Evolutionary conservation across 768 basidiomycete species (phyloP), one percentile per base, ranked within the genome.

Genomic region (Lactifluus pinguis): DNA sequence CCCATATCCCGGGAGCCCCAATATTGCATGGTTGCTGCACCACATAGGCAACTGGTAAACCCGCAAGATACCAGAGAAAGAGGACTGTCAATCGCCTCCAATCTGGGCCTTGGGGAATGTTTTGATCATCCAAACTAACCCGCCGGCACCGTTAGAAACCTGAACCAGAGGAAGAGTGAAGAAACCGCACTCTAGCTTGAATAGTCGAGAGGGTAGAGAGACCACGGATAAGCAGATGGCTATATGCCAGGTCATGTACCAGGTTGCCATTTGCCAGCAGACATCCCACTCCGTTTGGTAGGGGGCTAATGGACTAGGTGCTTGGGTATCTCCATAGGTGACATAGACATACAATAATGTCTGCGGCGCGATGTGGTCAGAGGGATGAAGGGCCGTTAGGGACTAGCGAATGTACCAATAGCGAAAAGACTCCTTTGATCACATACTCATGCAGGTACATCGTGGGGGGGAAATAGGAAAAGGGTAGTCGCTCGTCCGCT

Each of bases 201-300:
- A 62, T 0, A 62, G 48, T 8, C 21, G 52, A n/a, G 61, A 62
- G 1, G 61, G 61, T 39, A 62, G 61, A 3, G 56, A 44, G 1
- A 62, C 51, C 2, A 62, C 52, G 6, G 61, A 62, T 3, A 62
- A 6, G 21, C 61, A 62, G 2, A 62, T 62, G 0, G 39, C 61
- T 0, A 32, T 25, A 10, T 61, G 62, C 62, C 62, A 63, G 11
- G 36, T 55, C 6, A 63, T 61, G 49, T 60, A 60, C 62, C 62
- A 63, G 2, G 49, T 55, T 7, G 59, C 62, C 10, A 63, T 17
- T 7, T 49, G 59, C 59, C 59, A 61, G 4, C 62, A 63, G 4
- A 61, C 1, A 15, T 63, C 60, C 62, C 59, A 62, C 34, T 63
- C 62, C 0, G 53, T 45, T 3, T 17, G 2, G 10, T 44, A 55